Base-by-base conservation (phyloP, 805 yeast species). In the Ogataea allantospora region DNA sequence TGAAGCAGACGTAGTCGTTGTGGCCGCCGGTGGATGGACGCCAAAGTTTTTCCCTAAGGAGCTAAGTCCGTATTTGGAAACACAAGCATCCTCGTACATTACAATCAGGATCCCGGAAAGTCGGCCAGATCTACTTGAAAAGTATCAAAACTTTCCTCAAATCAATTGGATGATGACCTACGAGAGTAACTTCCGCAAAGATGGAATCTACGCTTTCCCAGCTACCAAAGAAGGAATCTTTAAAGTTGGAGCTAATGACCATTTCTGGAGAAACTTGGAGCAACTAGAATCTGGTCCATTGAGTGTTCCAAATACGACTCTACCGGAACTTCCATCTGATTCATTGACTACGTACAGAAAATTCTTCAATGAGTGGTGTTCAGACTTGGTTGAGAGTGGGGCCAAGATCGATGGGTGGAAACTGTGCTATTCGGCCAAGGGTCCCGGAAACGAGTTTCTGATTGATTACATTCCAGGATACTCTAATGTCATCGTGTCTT, bases 71-170 rank as follows among this genome's bases (percentile, higher is more conserved):
- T 39, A 57, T 14, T 47, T 53, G 36, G 66, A 60, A 39, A 63
- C 65, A 1, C 54, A 55, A 20, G 51, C 55, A n/a, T 67, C 64
- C 2, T 61, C 60, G 39, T 54, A 64, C 10, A 42, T 57, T 1
- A 29, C 55, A 10, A 44, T 63, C 33, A 55, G 60, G 38, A 55
- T 65, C 18, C 68, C 68, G 6, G 51, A 55, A 16, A 51, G 55
- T 24, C 47, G 67, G 32, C 46, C 48, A n/a, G 67, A 62, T 37
- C 33, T 65, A 26, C 27, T 47, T 5, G 44, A 42, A 9, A 65
- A 64, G 40, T 64, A 64, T 40, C 48, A 48, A 11, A 54, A 59
- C 33, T 46, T 61, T 35, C 67, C 68, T 10, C 38, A 56, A 27
- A 35, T 59, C 7, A 48, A 42, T 17, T 63, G 67, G 67, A 62